Base-by-base conservation (phyloP, 1,284 basidiomycete genomes). In the Trichosporon asahii region DNA sequence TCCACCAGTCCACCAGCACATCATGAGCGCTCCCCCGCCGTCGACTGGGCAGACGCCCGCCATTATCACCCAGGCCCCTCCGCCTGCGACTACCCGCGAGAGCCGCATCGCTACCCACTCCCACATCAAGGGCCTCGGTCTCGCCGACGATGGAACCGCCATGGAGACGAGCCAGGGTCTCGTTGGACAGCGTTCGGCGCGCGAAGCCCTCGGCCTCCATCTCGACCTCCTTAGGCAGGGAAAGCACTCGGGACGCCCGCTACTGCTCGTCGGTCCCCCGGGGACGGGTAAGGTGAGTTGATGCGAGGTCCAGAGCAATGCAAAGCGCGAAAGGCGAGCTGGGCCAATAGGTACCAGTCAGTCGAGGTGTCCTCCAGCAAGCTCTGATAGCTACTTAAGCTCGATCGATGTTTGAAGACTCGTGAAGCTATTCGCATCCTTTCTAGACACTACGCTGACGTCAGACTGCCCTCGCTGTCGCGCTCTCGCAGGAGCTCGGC, bases 381-480 rank as follows among this genome's bases (percentile, higher is more conserved):
- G n/a, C n/a, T n/a, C n/a, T n/a, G n/a, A n/a, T n/a, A n/a, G n/a
- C n/a, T n/a, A n/a, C n/a, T n/a, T n/a, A n/a, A n/a, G n/a, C n/a
- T n/a, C n/a, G n/a, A n/a, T n/a, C n/a, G n/a, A n/a, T n/a, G n/a
- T 8, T 8, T 31, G 8, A 31, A 31, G 31, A 31, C 31, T 31
- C 31, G 31, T 8, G 31, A 4, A 31, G 31, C 31, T 31, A 4
- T 31, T 3, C 31, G 8, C 3, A 8, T 4, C 31, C 4, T 3
- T 31, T 8, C 3, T 31, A 31, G 31, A 31, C 4, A 31, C 31
- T 8, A n/a, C 7, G 69, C 75, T 69, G 40, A 73, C 66, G 40
- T 18, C 95, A 99, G 86, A 99, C 97, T 0, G 96, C 96, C 0
- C 88, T 99, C 29, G 95, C 97, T 1, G 85, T 99, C 14, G 96